Conservation (phyloP, 2,329 filamentous ascomycete species). For the Aspergillus versicolor region DNA sequence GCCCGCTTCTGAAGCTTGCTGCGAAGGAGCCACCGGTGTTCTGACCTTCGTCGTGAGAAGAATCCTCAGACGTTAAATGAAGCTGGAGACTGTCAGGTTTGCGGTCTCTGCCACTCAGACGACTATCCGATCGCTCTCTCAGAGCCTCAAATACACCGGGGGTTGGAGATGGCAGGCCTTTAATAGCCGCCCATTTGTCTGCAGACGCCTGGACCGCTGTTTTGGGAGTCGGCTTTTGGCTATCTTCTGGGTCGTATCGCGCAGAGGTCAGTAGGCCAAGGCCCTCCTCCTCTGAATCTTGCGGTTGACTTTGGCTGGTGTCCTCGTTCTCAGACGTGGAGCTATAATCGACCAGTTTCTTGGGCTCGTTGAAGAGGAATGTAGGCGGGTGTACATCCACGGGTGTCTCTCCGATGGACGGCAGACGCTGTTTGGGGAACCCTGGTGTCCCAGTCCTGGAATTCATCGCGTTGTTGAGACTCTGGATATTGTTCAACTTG, state of each 20-base stretch:
- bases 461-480: slow-evolving; percentile 68
- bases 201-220: slow-evolving; percentile 68
- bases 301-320: slow-evolving; percentile 24
- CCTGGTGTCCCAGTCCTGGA: slow-evolving; percentile 62
- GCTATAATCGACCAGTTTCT: slow-evolving; percentile 47
- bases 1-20: slow-evolving; percentile 41
- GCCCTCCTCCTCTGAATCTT: slow-evolving; percentile 29
- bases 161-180: slow-evolving; percentile 66
- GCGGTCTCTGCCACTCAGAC: slow-evolving; percentile 66
- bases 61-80: slow-evolving; percentile 55
- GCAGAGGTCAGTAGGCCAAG: slow-evolving; percentile 44
- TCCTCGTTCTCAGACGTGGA: slow-evolving; percentile 48
- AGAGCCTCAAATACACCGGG: slow-evolving; percentile 63
- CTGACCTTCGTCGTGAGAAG: slow-evolving; percentile 51
- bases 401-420: slow-evolving; percentile 73
- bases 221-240: slow-evolving; percentile 50
- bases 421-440: slow-evolving; percentile 64
- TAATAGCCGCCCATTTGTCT: slow-evolving; percentile 56
- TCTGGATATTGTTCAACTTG: slow-evolving; percentile 59
- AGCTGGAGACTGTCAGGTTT: slow-evolving; percentile 76
- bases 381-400: slow-evolving; percentile 48
- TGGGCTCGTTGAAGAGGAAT: slow-evolving; percentile 42
- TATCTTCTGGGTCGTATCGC: slow-evolving; percentile 45
- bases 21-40: slow-evolving; percentile 50
- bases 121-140: slow-evolving; percentile 59